Base-by-base conservation (phyloP, 2,329 filamentous ascomycete species). In the Colletotrichum costaricense region DNA sequence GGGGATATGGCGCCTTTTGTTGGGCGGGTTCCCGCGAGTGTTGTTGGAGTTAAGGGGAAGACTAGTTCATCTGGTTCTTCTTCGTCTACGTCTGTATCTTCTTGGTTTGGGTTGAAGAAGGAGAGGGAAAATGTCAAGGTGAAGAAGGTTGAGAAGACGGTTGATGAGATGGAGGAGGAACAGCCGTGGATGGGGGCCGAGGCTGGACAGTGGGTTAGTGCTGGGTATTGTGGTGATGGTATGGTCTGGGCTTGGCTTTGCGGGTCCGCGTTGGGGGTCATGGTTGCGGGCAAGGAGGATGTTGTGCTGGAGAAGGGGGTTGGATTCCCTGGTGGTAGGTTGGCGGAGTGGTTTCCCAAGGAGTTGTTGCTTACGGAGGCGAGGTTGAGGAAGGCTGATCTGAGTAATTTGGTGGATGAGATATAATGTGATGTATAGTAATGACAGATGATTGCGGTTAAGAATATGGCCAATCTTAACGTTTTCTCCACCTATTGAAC, bases 181-280 rank as follows among this genome's bases (percentile, higher is more conserved):
- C 12, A 26, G 0, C 19, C 24, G 5, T 72, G 70, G 70, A 33
- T 28, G 33, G 70, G 70, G 19, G 75, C 67, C 0, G 71, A 69
- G 5, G 69, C 79, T 0, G 84, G 84, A 2, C 86, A 89, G 76
- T 90, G 87, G 87, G 81, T 89, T n/a, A 81, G 85, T 2, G 87
- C 85, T 1, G 88, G 86, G 1, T 89, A 86, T 76, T 84, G 80
- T 56, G 87, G 87, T 16, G 85, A 89, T 56, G 88, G 88, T 4
- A 89, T 89, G 87, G 85, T 86, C 2, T 87, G 84, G 81, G 84
- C 87, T 3, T 89, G 87, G 87, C 81, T 88, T 16, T 87, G 83
- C 57, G 88, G 87, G 0, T 83, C 82, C 12, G 87, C 86, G 0
- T 55, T 87, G 64, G 87, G 81, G 0, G 74, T 85, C 3, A 87